Evolutionary conservation across 495 filamentous ascomycete genomes (phyloP).

Genomic region (Hypomontagnella monticulosa): DNA sequence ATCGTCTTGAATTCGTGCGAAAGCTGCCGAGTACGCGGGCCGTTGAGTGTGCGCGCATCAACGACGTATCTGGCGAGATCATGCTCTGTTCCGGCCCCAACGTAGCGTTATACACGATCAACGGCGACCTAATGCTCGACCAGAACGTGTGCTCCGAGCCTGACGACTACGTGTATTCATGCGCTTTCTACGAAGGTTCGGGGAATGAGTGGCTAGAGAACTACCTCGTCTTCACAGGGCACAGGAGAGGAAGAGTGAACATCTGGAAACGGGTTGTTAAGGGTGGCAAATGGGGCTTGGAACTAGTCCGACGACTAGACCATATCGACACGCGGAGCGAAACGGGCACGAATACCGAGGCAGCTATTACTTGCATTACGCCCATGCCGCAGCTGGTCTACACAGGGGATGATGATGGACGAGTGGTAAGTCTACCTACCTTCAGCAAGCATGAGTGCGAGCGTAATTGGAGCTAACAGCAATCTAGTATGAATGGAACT

Average conservation of each 20-base stretch:
- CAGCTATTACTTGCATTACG: constrained; percentile 87
- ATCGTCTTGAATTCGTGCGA: constrained; percentile 84
- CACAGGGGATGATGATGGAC: constrained; percentile 89
- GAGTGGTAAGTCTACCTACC: constrained; percentile 65
- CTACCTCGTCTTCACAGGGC: constrained; percentile 87
- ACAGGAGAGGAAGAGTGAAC: constrained; percentile 84
- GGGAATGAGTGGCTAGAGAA: constrained; percentile 94
- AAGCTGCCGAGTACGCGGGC: constrained; percentile 65
- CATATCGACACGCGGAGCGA: constrained; percentile 80
- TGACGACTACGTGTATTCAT: constrained; percentile 79
- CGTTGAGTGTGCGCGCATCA: constrained; percentile 80
- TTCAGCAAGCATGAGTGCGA: background rate
- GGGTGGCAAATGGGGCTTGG: constrained; percentile 59
- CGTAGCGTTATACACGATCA: constrained; percentile 85
- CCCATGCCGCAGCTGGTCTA: constrained; percentile 87
- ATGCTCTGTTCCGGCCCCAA: constrained; percentile 80
- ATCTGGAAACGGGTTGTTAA: constrained; percentile 65
- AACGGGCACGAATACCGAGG: constrained; percentile 76
- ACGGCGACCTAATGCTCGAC: constrained; percentile 82
- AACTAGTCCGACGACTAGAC: constrained; percentile 77
- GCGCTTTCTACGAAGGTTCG: constrained; percentile 92
- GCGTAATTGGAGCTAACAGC: constrained; percentile 28
- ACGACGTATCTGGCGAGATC: constrained; percentile 88
- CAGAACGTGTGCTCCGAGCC: constrained; percentile 76
- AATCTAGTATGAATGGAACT: constrained; percentile 87